Base-by-base conservation (phyloP, 495 filamentous ascomycete species). In the Neohortaea acidophila region DNA sequence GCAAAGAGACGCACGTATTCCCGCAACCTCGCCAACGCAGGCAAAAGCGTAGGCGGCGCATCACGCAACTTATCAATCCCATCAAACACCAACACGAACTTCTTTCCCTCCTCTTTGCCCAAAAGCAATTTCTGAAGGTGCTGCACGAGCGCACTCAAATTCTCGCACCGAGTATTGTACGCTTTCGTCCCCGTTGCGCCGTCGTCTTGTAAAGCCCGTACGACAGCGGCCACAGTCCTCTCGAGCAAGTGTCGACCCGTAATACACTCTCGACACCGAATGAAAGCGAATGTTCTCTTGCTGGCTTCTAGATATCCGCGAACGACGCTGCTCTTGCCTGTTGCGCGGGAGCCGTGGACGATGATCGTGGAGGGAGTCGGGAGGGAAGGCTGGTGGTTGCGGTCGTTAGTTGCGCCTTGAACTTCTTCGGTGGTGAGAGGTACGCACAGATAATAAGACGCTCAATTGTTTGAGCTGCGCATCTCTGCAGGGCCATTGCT, bases 41-140 rank as follows among this genome's bases (percentile, higher is more conserved):
- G 73, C n/a, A 94, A 59, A 1, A 94, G 57, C 0, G 82, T 94
- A 9, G 72, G 70, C 2, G 79, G 69, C 7, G 79, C 71, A 41
- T 96, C 91, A 49, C 82, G 63, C 59, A 91, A 84, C 31, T 65
- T 70, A 54, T 96, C 89, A 39, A 94, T 81, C n/a, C 75, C 81
- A 60, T 97, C 91, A 41, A 94, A 71, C 21, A 91, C 84, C 24
- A 94, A 57, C 19, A 86, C 75, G 54, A 92, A 84, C 50, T 72
- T 73, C n/a, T n/a, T n/a, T n/a, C n/a, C n/a, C n/a, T n/a, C n/a
- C 23, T 56, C 60, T 20, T 57, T 56, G 9, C 44, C 43, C 15
- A 58, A 52, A 1, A 60, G 36, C 48, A 79, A 49, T 45, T 60
- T 62, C 44, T 70, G 63, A 27, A 94, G 57, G 46, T 81, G 70